Evolutionary conservation across 148 eudicot genomes (phyloP), one percentile per base, ranked within the genome.

Genomic region (Persicaria maculosa): DNA sequence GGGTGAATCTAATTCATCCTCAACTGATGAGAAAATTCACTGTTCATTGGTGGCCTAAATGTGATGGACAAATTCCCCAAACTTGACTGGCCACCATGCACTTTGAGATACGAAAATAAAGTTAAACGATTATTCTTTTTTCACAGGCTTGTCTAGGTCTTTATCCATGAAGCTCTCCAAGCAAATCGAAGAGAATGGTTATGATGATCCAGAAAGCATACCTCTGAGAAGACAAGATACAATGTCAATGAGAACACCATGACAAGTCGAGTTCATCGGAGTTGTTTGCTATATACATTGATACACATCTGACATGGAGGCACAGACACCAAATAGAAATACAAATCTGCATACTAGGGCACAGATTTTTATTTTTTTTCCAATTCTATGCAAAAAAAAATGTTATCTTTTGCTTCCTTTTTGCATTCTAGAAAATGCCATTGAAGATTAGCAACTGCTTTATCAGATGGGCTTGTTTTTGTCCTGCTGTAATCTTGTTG

Each of bases 141-240:
- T 43, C 71, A 70, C 83, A 89, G 93, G 89, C 72, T 75, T 81
- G 44, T 77, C 84, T n/a, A 79, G 53, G 12, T 68, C 90, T 36
- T 77, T 79, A 59, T 77, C 97, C 40, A 72, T 80, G 76, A 83
- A 86, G 77, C 78, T 80, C 80, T 78, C 86, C 4, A 92, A 86
- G 81, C 91, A 87, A 59, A 74, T 64, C 25, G 91, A 79, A 44
- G 92, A 84, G 75, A 82, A 92, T 81, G 94, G 90, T 65, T 84
- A 80, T 69, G 84, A 78, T 9, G 90, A 76, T 76, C 81, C 81
- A n/a, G 97, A 31, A 92, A 88, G 90, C 46, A 83, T 92, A 77
- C 97, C 97, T 54, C 84, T 92, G 15, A 88, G 83, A 77, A 87
- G 92, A 76, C 88, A 84, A 71, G 94, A 92, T 47, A 52, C 88